Evolutionary conservation across 305 asterid genomes (phyloP).

Genomic region (Salvia sclarea): DNA sequence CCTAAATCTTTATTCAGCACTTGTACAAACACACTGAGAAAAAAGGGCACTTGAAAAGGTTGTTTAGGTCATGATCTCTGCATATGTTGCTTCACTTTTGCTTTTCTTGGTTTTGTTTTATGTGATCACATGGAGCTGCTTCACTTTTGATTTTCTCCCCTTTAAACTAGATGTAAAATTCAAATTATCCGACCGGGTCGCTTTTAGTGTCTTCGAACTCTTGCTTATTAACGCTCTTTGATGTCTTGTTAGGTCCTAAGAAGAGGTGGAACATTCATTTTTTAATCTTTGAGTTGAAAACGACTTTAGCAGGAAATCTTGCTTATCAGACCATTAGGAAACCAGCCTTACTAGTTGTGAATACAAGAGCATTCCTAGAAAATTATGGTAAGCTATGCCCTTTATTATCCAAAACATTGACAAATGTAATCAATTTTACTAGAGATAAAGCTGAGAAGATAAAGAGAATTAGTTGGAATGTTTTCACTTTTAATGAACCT

Average conservation of each 20-base stretch:
- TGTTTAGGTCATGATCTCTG: constrained; percentile 31
- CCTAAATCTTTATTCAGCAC: constrained; percentile 25
- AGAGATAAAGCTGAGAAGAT: constrained; percentile 5
- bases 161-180: neutral
- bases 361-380: constrained; percentile 22
- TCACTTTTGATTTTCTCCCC: neutral
- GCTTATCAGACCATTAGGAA: constrained; percentile 2
- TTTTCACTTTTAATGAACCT: constrained; percentile 2
- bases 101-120: constrained; percentile 34
- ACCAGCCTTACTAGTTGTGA: constrained; percentile 25
- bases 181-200: neutral
- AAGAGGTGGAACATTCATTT: constrained; percentile 31
- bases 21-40: constrained; percentile 27
- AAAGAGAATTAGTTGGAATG: neutral
- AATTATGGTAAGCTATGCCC: constrained; percentile 40
- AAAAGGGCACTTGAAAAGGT: constrained; percentile 29
- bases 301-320: constrained; percentile 7
- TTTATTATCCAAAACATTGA: neutral
- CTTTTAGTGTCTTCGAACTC: constrained; percentile 8
- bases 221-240: constrained; percentile 14
- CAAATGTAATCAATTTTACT: constrained; percentile 23
- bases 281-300: constrained; percentile 32
- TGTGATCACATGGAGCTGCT: constrained; percentile 41
- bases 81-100: constrained; percentile 28
- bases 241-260: constrained; percentile 40